Base-by-base conservation (phyloP, 345 rosid genomes). In the Draba incana region DNA sequence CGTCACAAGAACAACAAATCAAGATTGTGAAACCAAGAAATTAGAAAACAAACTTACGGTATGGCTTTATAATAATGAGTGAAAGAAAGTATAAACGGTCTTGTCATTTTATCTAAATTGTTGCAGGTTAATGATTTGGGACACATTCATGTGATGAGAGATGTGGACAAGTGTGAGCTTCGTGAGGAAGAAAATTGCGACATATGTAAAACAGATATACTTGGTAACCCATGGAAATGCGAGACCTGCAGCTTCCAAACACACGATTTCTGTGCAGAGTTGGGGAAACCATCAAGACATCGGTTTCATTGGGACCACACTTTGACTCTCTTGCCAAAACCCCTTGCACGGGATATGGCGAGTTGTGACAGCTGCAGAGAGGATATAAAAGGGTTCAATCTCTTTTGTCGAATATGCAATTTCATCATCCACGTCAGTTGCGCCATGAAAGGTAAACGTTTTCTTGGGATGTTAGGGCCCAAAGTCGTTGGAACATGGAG, bases 251-350 rank as follows among this genome's bases (percentile, higher is more conserved):
- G 30, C 30, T 60, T 60, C 5, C 12, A 3, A 8, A 10, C 65
- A 24, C 64, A 60, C n/a, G 2, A 27, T 13, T 42, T 27, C 37
- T 60, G 65, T 6, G 65, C 24, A 28, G 43, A 60, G 39, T 12
- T 60, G 35, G 64, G 51, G 13, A 25, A 25, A 60, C 50, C 48
- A 58, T 58, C 63, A 42, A 59, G 33, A 42, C 64, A 42, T 59
- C 39, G 64, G 48, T 25, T 28, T 43, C 64, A 60, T 0, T 12
- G 48, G 50, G 43, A 25, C 7, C 51, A 43, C 8, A 12, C 20
- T 13, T 28, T 60, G 38, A 60, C 65, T 14, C 65, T 60, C n/a
- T 10, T 60, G 51, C 51, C 65, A 27, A 37, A 8, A 6, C 15
- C 33, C 10, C 50, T n/a, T 8, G 35, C 49, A 3, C 8, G 14